Conservation (phyloP, 2,329 filamentous ascomycete species). For the Arthrobotrys pseudoclavata region DNA sequence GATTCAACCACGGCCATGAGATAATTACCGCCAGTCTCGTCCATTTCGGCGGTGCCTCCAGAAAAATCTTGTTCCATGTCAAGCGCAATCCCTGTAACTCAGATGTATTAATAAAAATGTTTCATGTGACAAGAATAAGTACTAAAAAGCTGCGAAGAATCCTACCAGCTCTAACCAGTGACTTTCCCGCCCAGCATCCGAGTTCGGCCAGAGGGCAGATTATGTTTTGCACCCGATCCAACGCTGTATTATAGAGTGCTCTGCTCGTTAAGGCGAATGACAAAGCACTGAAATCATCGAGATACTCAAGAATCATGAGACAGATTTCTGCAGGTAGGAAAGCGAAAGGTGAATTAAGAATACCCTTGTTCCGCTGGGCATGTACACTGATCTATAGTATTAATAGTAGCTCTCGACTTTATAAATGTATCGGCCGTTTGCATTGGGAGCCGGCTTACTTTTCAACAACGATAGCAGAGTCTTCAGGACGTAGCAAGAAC, state of each 20-base stretch:
- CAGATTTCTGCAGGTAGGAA: conserved; percentile 21
- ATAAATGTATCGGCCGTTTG: neutral
- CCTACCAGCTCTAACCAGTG: conserved; percentile 35
- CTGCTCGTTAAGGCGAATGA: conserved; percentile 19
- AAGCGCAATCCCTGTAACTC: conserved; percentile 10
- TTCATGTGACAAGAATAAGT: neutral
- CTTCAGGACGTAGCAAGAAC: conserved; percentile 27
- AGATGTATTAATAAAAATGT: neutral
- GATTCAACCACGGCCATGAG: conserved; percentile 14
- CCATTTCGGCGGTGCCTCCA: neutral
- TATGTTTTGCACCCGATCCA: conserved; percentile 23
- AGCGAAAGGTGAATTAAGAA: neutral
- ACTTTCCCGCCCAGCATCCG: conserved; percentile 43
- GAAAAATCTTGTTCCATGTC: conserved; percentile 3
- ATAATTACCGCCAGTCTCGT: conserved; percentile 14
- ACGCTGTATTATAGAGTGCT: conserved; percentile 10
- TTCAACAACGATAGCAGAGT: conserved; percentile 29
- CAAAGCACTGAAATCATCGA: conserved; percentile 30
- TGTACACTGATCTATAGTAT: neutral
- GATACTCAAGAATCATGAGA: conserved; percentile 29
- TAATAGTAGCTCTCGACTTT: neutral
- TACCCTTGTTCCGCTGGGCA: too few relatives aligned
- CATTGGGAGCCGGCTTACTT: conserved; percentile 10
- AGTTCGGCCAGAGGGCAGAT: conserved; percentile 40
- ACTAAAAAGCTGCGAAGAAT: neutral